Evolutionary conservation across 352 stramenopile species (phyloP).

Genomic region (Pseudoperonospora humuli): DNA sequence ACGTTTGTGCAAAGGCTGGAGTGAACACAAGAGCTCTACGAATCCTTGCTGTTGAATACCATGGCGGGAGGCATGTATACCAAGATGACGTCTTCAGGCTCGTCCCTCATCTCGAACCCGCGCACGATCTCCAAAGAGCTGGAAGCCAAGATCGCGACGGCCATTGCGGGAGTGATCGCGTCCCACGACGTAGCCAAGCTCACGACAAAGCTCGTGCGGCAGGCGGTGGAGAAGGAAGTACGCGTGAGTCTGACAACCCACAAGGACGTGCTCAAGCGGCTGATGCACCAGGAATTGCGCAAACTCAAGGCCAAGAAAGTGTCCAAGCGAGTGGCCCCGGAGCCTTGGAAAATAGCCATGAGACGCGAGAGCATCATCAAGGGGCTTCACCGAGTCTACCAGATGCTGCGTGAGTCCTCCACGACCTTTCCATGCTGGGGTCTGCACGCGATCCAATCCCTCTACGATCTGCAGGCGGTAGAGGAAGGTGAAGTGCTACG

Average conservation of each 20-base stretch:
- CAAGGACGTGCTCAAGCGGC: conserved; percentile 83
- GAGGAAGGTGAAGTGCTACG: conserved; percentile 40
- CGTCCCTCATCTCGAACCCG: conserved; percentile 62
- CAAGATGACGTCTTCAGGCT: conserved; percentile 64
- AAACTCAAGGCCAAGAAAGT: conserved; percentile 71
- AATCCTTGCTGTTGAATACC: too few relatives aligned
- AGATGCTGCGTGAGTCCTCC: conserved; percentile 18
- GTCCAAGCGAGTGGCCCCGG: conserved; percentile 41
- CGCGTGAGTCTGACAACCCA: conserved; percentile 80
- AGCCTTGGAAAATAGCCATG: conserved; percentile 53
- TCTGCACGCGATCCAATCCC: conserved; percentile 51
- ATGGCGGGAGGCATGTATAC: conserved; percentile 67
- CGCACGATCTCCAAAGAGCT: conserved; percentile 78
- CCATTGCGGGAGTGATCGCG: conserved; percentile 60
- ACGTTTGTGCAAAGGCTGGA: too few relatives aligned
- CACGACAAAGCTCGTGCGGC: conserved; percentile 73
- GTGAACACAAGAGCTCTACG: too few relatives aligned
- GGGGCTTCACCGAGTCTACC: conserved; percentile 37
- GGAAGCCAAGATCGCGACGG: conserved; percentile 65
- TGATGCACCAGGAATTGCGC: conserved; percentile 82
- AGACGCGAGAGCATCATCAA: conserved; percentile 38
- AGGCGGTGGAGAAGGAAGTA: conserved; percentile 82
- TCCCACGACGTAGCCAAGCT: conserved; percentile 58
- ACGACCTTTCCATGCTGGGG: conserved; percentile 21
- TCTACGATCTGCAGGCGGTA: conserved; percentile 57